Evolutionary conservation across 768 basidiomycete genomes (phyloP), one percentile per base, ranked within the genome.

Genomic region (Cystobasidium ongulense): DNA sequence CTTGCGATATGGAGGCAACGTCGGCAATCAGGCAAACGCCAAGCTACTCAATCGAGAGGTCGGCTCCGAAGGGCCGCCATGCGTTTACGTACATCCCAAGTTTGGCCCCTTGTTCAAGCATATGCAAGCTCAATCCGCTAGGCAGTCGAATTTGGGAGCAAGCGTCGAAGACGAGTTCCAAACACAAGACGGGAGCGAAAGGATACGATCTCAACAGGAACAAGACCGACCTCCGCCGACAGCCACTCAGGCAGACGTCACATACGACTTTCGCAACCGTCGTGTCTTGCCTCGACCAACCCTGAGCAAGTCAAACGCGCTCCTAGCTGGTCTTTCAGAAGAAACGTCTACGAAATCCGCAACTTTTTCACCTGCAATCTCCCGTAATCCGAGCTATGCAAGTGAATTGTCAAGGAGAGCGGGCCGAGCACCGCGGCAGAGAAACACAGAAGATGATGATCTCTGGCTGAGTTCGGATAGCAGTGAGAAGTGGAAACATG

Each of bases 41-140:
- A 50, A 21, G 46, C 46, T 11, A 50, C 21, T 21, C n/a, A 4
- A 21, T n/a, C 7, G 7, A 8, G 10, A 7, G n/a, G 41, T 13
- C 35, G 36, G 35, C 29, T 23, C 63, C 18, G 63, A 27, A 2
- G 27, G 10, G 21, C 31, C 65, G n/a, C 8, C 43, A 3, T 67
- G 43, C 31, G 43, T 67, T 52, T 67, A 67, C 23, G 65, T 67
- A 1, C 65, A 67, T 67, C 65, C 65, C 3, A 43, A 67, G 29
- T 67, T 50, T 31, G 65, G 65, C 39, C 10, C 65, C 4, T 11
- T 67, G 43, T 67, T 67, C 35, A 41, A 35, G 35, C 65, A 67
- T 52, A 39, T 67, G 18, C 13, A 35, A 10, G 23, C 35, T 25
- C 63, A 64, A 13, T n/a, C n/a, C n/a, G n/a, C n/a, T n/a, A n/a